Evolutionary conservation across 2,329 filamentous ascomycete species (phyloP), one percentile per base, ranked within the genome.

Genomic region (Colletotrichum trifolii): DNA sequence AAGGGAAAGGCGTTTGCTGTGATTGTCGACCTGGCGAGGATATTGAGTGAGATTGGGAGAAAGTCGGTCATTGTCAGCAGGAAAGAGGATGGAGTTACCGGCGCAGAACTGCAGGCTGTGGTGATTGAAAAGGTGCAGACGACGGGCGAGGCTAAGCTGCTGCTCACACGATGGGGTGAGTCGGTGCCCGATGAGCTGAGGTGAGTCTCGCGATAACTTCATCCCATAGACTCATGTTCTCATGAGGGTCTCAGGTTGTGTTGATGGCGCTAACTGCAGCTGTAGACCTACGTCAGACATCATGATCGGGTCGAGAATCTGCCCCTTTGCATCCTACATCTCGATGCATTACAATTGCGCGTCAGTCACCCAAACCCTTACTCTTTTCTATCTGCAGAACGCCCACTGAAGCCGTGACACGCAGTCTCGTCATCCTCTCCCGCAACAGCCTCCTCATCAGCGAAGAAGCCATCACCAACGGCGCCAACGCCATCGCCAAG

Each of bases 111-210:
- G 5, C 57, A 61, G 17, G 46, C 57, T 36, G 47, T 65, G 45
- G 52, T 65, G 8, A 40, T 47, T 6, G 62, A 65, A 11, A 65
- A 65, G 58, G 46, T 65, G 6, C 36, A 56, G 46, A 62, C 62
- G 12, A 62, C 57, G 2, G 62, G 62, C 3, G 57, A 65, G 62
- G 57, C 62, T 9, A 50, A 65, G 13, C 4, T 65, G 8, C 52
- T 56, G 8, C 46, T 65, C 35, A 65, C 57, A 8, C 52, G 62
- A 56, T 65, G 62, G 62, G 62, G 62, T 13, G 62, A 65, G 11
- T 61, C 50, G 7, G 57, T 65, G 4, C 57, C 62, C 10, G 62
- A 65, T 13, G 62, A 65, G n/a, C 46, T 65, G 4, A 50, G 62
- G 62, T 65, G 40, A 13, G n/a, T 34, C 5, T 12, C 2, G 11